These are phyloP conservation scores for Leishmania major DNA, from an alignment of 208 protist species.

Conservation along the genomic window DNA sequence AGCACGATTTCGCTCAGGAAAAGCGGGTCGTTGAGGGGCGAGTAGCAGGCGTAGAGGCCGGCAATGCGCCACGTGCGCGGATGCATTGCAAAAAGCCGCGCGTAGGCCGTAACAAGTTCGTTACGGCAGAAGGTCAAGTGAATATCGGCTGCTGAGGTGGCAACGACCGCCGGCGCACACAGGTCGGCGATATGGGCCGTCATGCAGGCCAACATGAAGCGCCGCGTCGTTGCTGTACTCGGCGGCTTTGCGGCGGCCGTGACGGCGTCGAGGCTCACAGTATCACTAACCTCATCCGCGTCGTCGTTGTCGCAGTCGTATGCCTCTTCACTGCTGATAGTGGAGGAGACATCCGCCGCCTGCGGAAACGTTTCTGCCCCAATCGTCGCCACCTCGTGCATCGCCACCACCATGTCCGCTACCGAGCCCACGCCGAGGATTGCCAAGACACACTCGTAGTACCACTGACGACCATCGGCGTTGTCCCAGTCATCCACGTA, in stretches of 20 bases:
- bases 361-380: not conserved
- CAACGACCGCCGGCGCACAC: constrained; percentile 48
- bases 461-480: constrained; percentile 43
- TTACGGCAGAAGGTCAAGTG: constrained; percentile 68
- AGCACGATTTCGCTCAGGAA: constrained; percentile 45
- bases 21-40: constrained; percentile 67
- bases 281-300: constrained; percentile 28
- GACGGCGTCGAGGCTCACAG: constrained; percentile 18
- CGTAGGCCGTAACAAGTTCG: constrained; percentile 46
- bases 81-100: constrained; percentile 48
- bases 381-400: constrained; percentile 7
- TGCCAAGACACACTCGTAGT: constrained; percentile 39
- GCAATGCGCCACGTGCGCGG: constrained; percentile 62
- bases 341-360: not conserved
- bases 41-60: constrained; percentile 68
- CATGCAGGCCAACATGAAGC: constrained; percentile 61
- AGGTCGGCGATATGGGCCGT: constrained; percentile 83
- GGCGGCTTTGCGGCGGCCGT: not conserved
- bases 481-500: constrained; percentile 24
- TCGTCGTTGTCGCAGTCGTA: constrained; percentile 12
- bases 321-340: not conserved
- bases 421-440: constrained; percentile 43
- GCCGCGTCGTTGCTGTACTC: constrained; percentile 19
- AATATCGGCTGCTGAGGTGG: constrained; percentile 40
- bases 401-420: constrained; percentile 52